Conservation (phyloP, 2,329 filamentous ascomycete genomes). For the Colletotrichum sublineola region DNA sequence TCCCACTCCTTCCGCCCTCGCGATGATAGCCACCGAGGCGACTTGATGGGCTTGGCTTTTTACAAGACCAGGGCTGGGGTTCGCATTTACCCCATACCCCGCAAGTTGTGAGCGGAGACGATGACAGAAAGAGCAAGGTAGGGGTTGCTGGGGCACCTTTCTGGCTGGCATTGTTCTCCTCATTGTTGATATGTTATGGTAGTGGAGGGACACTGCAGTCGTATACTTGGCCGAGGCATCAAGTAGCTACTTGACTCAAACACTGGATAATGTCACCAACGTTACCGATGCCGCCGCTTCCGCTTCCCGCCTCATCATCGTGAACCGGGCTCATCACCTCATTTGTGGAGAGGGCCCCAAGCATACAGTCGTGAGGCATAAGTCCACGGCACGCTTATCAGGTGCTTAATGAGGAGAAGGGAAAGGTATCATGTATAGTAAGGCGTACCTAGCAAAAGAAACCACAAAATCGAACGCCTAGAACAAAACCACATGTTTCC, state of each 20-base stretch:
- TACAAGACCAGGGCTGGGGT: not conserved
- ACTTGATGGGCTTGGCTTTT: not conserved
- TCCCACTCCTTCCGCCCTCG: not conserved
- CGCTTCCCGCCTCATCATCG: not conserved
- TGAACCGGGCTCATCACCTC: not conserved
- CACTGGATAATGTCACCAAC: not conserved
- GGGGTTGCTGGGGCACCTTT: not conserved
- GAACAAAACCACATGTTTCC: not conserved
- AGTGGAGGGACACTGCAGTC: too few relatives aligned
- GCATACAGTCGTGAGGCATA: not conserved
- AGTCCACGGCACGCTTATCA: not conserved
- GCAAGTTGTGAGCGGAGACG: not conserved
- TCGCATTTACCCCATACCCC: constrained; percentile 8
- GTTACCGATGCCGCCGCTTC: not conserved
- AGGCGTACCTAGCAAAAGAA: too few relatives aligned
- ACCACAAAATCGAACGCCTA: constrained; percentile 6
- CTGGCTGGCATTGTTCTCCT: not conserved
- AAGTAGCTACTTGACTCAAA: too few relatives aligned
- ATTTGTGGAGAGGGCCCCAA: not conserved
- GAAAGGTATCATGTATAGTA: constrained; percentile 9
- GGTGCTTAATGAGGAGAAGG: not conserved
- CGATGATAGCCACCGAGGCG: constrained; percentile 1
- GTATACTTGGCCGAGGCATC: not conserved
- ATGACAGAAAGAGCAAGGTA: not conserved
- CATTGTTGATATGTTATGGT: not conserved